A percentile compares a stretch with the other conserved stretches of the same genome.
Evolutionary conservation across 805 yeast genomes (phyloP).

Genomic region (Ogataea corticis): DNA sequence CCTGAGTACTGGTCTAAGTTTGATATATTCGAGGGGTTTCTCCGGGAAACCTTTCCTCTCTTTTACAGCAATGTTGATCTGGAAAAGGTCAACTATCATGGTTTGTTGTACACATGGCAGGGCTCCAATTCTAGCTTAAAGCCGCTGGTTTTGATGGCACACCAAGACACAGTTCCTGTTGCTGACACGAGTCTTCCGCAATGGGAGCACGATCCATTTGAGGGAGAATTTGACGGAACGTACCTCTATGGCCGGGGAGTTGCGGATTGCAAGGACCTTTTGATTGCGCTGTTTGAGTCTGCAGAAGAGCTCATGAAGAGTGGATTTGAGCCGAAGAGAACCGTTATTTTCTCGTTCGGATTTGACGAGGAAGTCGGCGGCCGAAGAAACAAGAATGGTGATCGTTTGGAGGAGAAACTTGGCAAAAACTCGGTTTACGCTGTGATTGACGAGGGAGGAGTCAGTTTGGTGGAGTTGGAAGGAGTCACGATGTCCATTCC

Average conservation of each 20-base stretch:
- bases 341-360: constrained; percentile 48
- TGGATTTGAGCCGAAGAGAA: constrained; percentile 44
- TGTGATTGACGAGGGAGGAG: constrained; percentile 47
- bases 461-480: constrained; percentile 36
- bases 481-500: constrained; percentile 45
- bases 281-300: constrained; percentile 41
- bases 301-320: constrained; percentile 30
- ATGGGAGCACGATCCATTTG: constrained; percentile 42
- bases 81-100: constrained; percentile 44
- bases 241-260: constrained; percentile 42
- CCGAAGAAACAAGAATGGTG: constrained; percentile 35
- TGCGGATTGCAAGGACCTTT: constrained; percentile 44
- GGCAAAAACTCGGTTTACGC: constrained; percentile 46
- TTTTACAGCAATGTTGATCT: constrained; percentile 36
- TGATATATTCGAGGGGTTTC: constrained; percentile 38
- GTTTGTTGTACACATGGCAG: constrained; percentile 45
- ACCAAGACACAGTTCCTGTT: constrained; percentile 55
- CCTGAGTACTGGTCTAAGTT: constrained; percentile 45
- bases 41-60: constrained; percentile 42
- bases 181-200: constrained; percentile 39
- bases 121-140: constrained; percentile 41
- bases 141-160: constrained; percentile 50
- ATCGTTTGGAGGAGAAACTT: constrained; percentile 36
- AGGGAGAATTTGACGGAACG: constrained; percentile 39
- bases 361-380: constrained; percentile 53